Conservation (phyloP, 2,329 filamentous ascomycete genomes). For the Alternaria postmessia region DNA sequence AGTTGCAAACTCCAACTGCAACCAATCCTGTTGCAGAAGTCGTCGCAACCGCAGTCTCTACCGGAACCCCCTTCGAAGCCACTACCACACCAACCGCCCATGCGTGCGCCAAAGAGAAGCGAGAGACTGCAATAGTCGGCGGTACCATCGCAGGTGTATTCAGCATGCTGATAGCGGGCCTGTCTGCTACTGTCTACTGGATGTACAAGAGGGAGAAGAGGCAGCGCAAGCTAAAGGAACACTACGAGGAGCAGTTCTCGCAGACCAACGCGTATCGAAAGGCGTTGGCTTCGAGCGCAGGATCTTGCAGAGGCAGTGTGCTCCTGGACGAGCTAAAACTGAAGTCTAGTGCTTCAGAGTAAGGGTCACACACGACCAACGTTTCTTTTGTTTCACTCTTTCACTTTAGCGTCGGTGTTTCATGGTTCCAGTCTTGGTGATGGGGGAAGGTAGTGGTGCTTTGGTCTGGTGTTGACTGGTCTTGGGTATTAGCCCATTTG, state of each 20-base stretch:
- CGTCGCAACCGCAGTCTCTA: constrained; percentile 16
- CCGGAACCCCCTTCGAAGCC: constrained; percentile 13
- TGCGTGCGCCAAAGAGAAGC: constrained; percentile 27
- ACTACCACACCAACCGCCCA: constrained; percentile 14
- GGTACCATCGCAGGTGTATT: constrained; percentile 36
- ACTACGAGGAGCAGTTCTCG: constrained; percentile 44
- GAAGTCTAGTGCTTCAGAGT: constrained; percentile 4
- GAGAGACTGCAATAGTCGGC: constrained; percentile 34
- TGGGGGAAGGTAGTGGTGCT: not conserved
- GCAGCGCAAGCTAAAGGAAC: constrained; percentile 45
- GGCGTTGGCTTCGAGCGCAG: constrained; percentile 25
- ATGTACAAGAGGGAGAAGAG: constrained; percentile 40
- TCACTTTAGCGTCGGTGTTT: constrained; percentile 15
- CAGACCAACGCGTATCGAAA: constrained; percentile 39
- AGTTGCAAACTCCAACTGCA: constrained; percentile 18
- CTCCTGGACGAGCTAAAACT: constrained; percentile 11
- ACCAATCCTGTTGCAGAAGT: constrained; percentile 18
- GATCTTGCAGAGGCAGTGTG: constrained; percentile 16
- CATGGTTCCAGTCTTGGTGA: not conserved
- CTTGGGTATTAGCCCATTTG: not conserved
- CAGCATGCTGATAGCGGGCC: constrained; percentile 28
- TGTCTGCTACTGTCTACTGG: constrained; percentile 31
- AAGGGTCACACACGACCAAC: not conserved
- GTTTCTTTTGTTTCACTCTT: constrained; percentile 4
- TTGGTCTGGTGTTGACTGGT: not conserved